phyloP scores from a whole-genome alignment of 805 yeast species.

The Saturnispora hagleri region DNA sequence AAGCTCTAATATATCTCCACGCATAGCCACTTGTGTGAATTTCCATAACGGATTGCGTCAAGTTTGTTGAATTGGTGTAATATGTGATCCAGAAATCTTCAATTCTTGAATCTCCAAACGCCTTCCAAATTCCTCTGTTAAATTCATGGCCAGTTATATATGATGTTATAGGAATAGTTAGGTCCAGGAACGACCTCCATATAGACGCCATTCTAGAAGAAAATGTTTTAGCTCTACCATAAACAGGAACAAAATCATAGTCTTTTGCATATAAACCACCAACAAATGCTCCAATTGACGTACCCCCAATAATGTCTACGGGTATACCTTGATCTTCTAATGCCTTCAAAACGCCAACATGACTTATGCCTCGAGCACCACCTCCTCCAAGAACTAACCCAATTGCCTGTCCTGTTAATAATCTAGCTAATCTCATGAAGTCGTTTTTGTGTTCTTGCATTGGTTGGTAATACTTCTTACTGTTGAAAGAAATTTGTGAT shows the following conservation, averaged over 20 bases:
- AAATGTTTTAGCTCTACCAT: slow-evolving; percentile 82
- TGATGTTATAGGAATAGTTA: slow-evolving; percentile 89
- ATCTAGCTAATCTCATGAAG: slow-evolving; percentile 80
- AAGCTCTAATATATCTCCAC: slow-evolving; percentile 92
- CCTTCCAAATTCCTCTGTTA: slow-evolving; percentile 95
- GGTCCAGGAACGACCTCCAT: slow-evolving; percentile 78
- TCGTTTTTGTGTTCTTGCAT: slow-evolving; percentile 67
- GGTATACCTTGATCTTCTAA: slow-evolving; percentile 90
- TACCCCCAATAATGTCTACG: slow-evolving; percentile 89
- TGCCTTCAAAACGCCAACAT: slow-evolving; percentile 84
- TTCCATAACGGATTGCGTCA: slow-evolving; percentile 92
- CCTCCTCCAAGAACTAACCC: slow-evolving; percentile 97
- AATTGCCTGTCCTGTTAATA: slow-evolving; percentile 85
- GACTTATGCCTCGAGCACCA: slow-evolving; percentile 92
- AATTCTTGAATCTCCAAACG: slow-evolving; percentile 83
- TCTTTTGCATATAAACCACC: slow-evolving; percentile 94
- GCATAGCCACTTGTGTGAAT: slow-evolving; percentile 87
- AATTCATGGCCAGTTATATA: slow-evolving; percentile 97
- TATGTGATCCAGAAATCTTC: slow-evolving; percentile 94
- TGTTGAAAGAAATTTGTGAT: slow-evolving; percentile 18
- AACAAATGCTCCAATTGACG: slow-evolving; percentile 91
- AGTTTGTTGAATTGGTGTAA: slow-evolving; percentile 87
- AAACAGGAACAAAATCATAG: slow-evolving; percentile 82
- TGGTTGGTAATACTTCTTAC: slow-evolving; percentile 24
- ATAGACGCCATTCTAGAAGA: slow-evolving; percentile 70